Base-by-base conservation (phyloP, 108 stramenopile species). In the Nitzschia sp. region DNA sequence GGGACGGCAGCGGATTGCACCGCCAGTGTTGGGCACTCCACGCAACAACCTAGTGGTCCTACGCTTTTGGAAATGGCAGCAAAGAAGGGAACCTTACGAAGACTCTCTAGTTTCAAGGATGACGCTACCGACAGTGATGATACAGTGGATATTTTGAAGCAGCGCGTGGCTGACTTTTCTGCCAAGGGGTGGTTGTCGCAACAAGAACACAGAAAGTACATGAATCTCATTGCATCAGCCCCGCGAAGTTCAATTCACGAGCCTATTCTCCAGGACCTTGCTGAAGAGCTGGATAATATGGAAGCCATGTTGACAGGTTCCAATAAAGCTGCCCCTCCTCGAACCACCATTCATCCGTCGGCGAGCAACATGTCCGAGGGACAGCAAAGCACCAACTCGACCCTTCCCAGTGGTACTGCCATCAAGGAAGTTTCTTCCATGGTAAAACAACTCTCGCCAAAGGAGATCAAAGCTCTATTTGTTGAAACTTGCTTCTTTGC, bases 401-500 rank as follows among this genome's bases (percentile, higher is more conserved):
- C 40, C 59, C 2, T 17, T 25, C 59, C 59, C 39, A 11, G 21
- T 10, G 22, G 19, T 25, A 40, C 25, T 26, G 51, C 51, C 14
- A 26, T 26, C 17, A 53, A 52, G 6, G 64, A 51, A n/a, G 15
- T 53, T n/a, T 19, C 50, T 40, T 55, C 54, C 19, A 34, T 34
- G 29, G 29, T 34, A 1, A 34, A 39, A 2, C 41, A 62, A 11
- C 41, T 75, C 11, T 67, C 66, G 21, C 73, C 76, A 25, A 43
- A 68, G 15, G 24, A 63, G n/a, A 46, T 83, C n/a, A 51, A 70
- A 62, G 68, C 65, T n/a, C 22, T 78, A 17, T 83, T 79, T 73
- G 78, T 79, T 34, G 82, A 83, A 41, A 83, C 80, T 76, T 91
- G 86, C 61, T 91, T 91, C 76, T 91, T 80, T 57, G 87, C 90